These are phyloP conservation scores for Teratosphaeria pseudoeucalypti DNA, from an alignment of 2,329 filamentous ascomycete genomes.

Conservation along the genomic window DNA sequence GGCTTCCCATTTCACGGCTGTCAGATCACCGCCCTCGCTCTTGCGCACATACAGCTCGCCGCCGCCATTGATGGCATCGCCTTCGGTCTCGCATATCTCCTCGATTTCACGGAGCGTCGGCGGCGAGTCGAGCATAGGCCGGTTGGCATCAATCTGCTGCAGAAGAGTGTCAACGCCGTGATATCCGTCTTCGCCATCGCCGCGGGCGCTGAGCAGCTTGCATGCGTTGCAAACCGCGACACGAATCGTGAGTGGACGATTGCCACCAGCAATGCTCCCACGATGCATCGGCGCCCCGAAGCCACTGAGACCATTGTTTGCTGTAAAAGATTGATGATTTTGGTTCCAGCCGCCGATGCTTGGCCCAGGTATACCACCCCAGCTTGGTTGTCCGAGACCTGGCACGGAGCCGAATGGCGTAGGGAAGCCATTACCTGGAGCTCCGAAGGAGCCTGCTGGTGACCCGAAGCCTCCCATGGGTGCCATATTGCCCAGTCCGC, in stretches of 20 bases:
- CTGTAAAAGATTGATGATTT: constrained; percentile 31
- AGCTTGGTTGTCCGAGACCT: constrained; percentile 25
- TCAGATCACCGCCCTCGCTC: constrained; percentile 20
- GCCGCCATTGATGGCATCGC: constrained; percentile 74
- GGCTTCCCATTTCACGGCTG: constrained; percentile 35
- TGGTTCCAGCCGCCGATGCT: constrained; percentile 26
- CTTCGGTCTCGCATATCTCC: constrained; percentile 82
- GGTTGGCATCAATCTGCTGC: constrained; percentile 55
- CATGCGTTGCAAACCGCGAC: constrained; percentile 69
- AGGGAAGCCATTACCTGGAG: constrained; percentile 11
- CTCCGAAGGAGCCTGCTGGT: constrained; percentile 7
- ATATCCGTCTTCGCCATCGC: constrained; percentile 49
- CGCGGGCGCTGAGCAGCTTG: constrained; percentile 46
- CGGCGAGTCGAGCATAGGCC: constrained; percentile 47
- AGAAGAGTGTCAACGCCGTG: constrained; percentile 56
- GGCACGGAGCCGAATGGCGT: constrained; percentile 28
- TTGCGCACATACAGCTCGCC: constrained; percentile 69
- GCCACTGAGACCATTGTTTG: constrained; percentile 40
- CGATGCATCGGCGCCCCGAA: constrained; percentile 40
- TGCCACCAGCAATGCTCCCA: constrained; percentile 14
- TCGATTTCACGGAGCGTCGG: constrained; percentile 58
- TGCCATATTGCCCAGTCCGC: constrained; percentile 17
- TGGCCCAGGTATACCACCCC: constrained; percentile 27
- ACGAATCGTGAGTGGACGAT: constrained; percentile 57
- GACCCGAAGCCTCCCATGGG: constrained; percentile 9